phyloP scores from a whole-genome alignment of 2,329 filamentous ascomycete species.

The Sclerotinia borealis region DNA sequence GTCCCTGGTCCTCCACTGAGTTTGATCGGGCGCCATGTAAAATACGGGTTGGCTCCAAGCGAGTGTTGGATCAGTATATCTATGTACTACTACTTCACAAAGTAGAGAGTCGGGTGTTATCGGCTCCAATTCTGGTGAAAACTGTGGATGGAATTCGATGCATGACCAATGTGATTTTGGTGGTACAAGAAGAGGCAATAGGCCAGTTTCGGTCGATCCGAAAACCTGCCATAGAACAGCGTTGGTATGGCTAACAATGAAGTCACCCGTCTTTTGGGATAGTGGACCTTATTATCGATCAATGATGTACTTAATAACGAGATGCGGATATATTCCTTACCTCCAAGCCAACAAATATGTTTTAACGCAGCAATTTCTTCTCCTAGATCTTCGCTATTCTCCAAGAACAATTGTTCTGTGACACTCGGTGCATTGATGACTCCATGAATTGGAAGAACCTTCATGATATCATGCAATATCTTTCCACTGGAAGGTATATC shows the following conservation, averaged over 20 bases:
- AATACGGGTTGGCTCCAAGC: constrained; percentile 34
- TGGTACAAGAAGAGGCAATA: constrained; percentile 22
- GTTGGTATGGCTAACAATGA: background rate
- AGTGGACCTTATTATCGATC: background rate
- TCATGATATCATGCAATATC: constrained; percentile 18
- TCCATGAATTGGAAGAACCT: constrained; percentile 23
- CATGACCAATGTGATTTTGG: constrained; percentile 32
- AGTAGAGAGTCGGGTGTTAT: background rate
- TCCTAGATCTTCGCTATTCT: constrained; percentile 16
- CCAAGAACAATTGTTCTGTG: constrained; percentile 15
- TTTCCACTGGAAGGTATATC: constrained; percentile 13
- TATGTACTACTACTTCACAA: background rate
- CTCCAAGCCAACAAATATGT: constrained; percentile 23
- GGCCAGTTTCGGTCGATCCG: constrained; percentile 29
- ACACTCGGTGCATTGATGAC: constrained; percentile 17
- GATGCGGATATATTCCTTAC: background rate
- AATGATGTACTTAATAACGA: background rate
- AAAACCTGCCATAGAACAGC: background rate
- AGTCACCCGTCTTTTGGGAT: background rate
- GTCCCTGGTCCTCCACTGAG: constrained; percentile 41
- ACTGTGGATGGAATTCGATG: constrained; percentile 27
- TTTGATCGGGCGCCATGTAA: constrained; percentile 36
- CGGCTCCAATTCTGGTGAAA: constrained; percentile 21
- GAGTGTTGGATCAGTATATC: background rate
- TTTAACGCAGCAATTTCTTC: constrained; percentile 10